phyloP scores from a whole-genome alignment of 73 alveolate genomes.

The Paramecium primaurelia region DNA sequence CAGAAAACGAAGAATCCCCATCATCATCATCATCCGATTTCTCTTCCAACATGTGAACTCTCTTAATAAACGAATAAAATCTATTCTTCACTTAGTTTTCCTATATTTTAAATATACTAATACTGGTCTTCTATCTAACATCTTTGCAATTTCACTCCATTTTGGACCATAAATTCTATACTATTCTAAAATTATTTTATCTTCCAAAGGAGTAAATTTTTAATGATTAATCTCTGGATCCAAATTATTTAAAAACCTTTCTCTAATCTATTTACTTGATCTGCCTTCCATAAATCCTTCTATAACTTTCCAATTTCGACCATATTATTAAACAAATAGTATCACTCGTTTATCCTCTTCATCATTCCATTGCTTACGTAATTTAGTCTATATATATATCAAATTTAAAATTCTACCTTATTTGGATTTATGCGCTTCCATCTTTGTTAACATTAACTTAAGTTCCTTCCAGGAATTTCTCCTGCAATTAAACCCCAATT shows the following conservation, averaged over 20 bases:
- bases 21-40: conserved; percentile 34
- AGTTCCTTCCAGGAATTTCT: background rate
- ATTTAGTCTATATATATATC: background rate
- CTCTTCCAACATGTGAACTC: background rate
- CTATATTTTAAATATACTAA: background rate
- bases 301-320: conserved; percentile 42
- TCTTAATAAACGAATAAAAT: conserved; percentile 20
- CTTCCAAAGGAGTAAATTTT: conserved; percentile 23
- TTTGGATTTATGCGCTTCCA: conserved; percentile 49
- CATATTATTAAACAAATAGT: background rate
- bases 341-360: conserved; percentile 37
- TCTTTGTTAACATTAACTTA: conserved; percentile 10
- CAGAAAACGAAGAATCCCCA: background rate
- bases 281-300: conserved; percentile 28
- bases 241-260: conserved; percentile 21
- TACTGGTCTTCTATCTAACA: conserved; percentile 48
- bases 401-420: background rate
- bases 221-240: conserved; percentile 11
- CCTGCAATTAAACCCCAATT: background rate
- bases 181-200: background rate
- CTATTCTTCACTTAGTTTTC: conserved; percentile 47
- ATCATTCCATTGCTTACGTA: conserved; percentile 31
- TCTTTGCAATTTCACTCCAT: conserved; percentile 45
- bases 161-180: conserved; percentile 33
- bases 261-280: conserved; percentile 23